A percentile compares a stretch with the other conserved stretches of the same genome.
These are phyloP conservation scores for Aspergillus sclerotialis DNA, from an alignment of 2,329 filamentous ascomycete species.

Conservation along the genomic window DNA sequence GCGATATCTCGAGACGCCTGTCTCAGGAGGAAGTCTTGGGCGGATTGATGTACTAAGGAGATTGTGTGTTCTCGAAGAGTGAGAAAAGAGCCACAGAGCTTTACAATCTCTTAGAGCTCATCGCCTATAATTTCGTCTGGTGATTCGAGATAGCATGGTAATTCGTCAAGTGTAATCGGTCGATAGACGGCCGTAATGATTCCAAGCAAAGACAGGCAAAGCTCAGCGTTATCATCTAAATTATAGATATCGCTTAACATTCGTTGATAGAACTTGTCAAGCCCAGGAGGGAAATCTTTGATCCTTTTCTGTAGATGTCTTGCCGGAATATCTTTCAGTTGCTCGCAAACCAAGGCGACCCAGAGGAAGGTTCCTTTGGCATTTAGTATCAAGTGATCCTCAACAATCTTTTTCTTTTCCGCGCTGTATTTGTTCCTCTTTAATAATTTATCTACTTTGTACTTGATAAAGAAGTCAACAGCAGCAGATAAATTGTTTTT, in stretches of 20 bases:
- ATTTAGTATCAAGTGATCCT: constrained; percentile 16
- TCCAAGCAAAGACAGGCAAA: constrained; percentile 31
- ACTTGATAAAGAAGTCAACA: constrained; percentile 13
- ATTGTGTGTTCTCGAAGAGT: constrained; percentile 10
- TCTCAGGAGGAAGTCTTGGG: constrained; percentile 15
- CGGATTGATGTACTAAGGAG: constrained; percentile 22
- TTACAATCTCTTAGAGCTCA: constrained; percentile 10
- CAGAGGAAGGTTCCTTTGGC: constrained; percentile 34
- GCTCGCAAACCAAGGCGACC: constrained; percentile 30
- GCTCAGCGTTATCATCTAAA: constrained; percentile 18
- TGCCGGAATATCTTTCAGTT: constrained; percentile 10
- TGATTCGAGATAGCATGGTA: constrained; percentile 10
- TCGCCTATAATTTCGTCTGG: neutral
- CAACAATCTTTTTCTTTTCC: constrained; percentile 8
- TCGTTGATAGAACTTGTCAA: constrained; percentile 13
- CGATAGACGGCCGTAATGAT: constrained; percentile 23
- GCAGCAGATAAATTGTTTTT: constrained; percentile 9
- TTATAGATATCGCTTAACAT: constrained; percentile 21
- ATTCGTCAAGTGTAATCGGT: constrained; percentile 32
- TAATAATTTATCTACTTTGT: constrained; percentile 13
- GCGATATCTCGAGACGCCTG: constrained; percentile 2
- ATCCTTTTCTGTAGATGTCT: constrained; percentile 3
- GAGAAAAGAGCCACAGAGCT: constrained; percentile 19
- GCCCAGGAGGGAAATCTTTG: constrained; percentile 6
- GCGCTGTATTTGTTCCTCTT: constrained; percentile 14